Evolutionary conservation across 2,329 filamentous ascomycete species (phyloP), one percentile per base, ranked within the genome.

Genomic region (Thermochaetoides dissita): DNA sequence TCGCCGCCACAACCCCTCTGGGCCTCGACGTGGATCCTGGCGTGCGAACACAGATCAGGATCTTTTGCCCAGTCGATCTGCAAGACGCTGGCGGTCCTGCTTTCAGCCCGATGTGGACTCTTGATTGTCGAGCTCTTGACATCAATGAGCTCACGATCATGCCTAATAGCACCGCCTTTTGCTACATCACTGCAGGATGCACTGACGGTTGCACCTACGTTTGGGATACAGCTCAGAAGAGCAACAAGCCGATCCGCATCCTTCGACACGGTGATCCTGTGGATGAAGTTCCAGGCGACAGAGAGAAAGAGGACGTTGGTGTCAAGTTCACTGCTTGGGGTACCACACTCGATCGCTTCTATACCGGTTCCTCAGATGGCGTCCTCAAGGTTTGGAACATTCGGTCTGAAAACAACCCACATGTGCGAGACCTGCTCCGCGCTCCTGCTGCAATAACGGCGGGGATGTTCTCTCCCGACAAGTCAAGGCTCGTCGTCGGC

Each of bases 301-400:
- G 69, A 9, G 72, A 76, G 44, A 59, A 62, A 7, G 72, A 74
- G 39, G 76, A 80, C 44, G 70, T 71, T 0, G 76, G 76, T 2
- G 72, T 79, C 35, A 79, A 79, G 52, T 79, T 81, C 49, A 69
- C 69, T 0, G 68, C 74, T 4, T 81, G 76, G 76, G 76, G 73
- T 1, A 66, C 62, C 10, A 71, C 68, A 0, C 55, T 63, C 0
- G 71, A 76, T 42, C 65, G 75, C 0, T 66, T 81, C 36, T 81
- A 80, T 49, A 79, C 75, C 0, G 76, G 76, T 1, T 74, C 72
- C 0, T 79, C 76, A 1, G 76, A 81, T 46, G 76, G 76, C 1
- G 63, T 71, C 0, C 64, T 81, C 10, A 79, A 75, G 46, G 72
- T 74, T 2, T 81, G 76, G 76, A 74, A 79, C 47, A 58, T 80